A percentile compares a stretch with the other conserved stretches of the same genome.
These are phyloP conservation scores for Capronia coronata DNA, from an alignment of 2,329 filamentous ascomycete genomes.

Conservation along the genomic window DNA sequence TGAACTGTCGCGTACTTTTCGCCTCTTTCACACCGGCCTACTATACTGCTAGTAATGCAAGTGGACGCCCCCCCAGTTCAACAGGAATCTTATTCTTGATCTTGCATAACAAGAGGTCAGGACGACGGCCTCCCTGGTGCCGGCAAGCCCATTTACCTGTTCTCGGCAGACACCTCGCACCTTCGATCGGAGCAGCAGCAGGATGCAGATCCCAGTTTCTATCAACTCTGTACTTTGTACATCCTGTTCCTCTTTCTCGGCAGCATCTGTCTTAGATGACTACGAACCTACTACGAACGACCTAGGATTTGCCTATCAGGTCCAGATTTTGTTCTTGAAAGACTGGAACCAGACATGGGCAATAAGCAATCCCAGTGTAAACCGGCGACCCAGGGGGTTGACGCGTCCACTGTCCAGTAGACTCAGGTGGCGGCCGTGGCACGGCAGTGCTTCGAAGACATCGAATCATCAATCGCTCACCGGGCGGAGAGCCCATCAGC, in stretches of 20 bases:
- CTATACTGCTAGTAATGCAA: no score
- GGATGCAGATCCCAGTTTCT: no score
- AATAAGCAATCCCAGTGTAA: constrained; percentile 1
- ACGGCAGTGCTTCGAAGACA: background rate
- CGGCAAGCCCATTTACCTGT: no score
- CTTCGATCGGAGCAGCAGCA: no score
- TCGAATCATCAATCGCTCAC: background rate
- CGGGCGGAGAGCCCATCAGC: background rate
- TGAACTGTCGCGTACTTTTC: no score
- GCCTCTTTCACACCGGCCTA: no score
- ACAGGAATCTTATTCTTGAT: background rate
- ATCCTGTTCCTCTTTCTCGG: background rate
- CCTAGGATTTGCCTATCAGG: background rate
- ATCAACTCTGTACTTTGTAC: no score
- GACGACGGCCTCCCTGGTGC: no score
- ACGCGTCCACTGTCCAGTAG: background rate
- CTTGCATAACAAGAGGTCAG: background rate
- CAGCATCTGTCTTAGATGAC: background rate
- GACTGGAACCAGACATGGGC: background rate
- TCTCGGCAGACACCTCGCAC: no score
- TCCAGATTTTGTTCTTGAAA: background rate
- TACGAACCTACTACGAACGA: background rate
- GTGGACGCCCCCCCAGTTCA: background rate
- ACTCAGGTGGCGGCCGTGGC: background rate
- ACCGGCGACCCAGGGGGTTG: constrained; percentile 1